Conservation (phyloP, 352 stramenopile genomes). For the Globisporangium nagaii region DNA sequence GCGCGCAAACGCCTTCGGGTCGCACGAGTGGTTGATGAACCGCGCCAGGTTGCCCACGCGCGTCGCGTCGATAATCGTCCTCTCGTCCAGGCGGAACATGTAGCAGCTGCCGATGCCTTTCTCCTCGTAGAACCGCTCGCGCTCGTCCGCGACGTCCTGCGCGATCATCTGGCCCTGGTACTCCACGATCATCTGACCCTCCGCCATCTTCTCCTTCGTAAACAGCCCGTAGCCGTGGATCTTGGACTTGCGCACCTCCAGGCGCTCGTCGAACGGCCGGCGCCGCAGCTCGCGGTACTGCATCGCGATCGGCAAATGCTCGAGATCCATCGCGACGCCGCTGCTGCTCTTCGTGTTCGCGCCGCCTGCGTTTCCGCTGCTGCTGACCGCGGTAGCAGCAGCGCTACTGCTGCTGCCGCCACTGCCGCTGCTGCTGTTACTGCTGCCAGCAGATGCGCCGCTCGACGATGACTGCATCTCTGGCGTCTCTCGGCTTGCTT, state of each 20-base stretch:
- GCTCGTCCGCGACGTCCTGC: constrained; percentile 89
- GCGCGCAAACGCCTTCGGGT: constrained; percentile 93
- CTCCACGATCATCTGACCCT: constrained; percentile 96
- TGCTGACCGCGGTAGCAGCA: constrained; percentile 9
- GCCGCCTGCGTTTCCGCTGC: neutral
- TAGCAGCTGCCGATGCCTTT: constrained; percentile 94
- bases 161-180: constrained; percentile 94
- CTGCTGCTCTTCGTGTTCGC: constrained; percentile 15
- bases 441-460: constrained; percentile 4
- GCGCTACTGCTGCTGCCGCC: constrained; percentile 6
- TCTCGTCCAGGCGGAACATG: constrained; percentile 95
- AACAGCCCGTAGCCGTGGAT: constrained; percentile 98
- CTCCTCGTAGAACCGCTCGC: constrained; percentile 92
- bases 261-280: constrained; percentile 84
- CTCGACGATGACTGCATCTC: constrained; percentile 18
- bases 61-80: constrained; percentile 94
- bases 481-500: constrained; percentile 35
- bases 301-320: constrained; percentile 82
- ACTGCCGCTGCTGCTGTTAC: constrained; percentile 7
- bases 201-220: constrained; percentile 84
- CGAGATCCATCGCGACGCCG: constrained; percentile 63
- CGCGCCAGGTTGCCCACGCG: constrained; percentile 90
- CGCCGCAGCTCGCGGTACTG: constrained; percentile 91
- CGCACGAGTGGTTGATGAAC: constrained; percentile 97
- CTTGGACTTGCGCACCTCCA: constrained; percentile 90